Base-by-base conservation (phyloP, 768 basidiomycete genomes). In the Auricularia sp. region DNA sequence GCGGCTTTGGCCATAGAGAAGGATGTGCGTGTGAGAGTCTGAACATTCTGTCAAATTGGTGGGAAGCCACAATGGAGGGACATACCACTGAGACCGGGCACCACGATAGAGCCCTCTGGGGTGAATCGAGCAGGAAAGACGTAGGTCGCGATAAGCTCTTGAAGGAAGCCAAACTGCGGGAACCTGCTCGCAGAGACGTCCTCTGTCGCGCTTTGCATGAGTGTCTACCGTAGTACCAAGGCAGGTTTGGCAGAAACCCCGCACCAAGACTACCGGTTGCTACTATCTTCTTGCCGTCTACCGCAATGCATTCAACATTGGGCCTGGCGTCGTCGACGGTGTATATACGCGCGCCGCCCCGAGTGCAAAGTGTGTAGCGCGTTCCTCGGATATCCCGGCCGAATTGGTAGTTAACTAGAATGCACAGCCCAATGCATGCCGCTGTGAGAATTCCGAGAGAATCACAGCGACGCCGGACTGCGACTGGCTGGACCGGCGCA, bases 11-110 rank as follows among this genome's bases (percentile, higher is more conserved):
- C 92, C 93, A 67, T 92, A 89, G 36, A 83, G 78, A 39, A 92
- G 71, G n/a, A 92, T 75, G 71, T 94, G 92, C 0, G 86, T 90
- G 74, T 94, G 92, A 0, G 90, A 84, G 73, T 94, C 92, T 88
- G 66, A 7, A 42, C 8, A 14, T 7, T 42, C 8, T 8, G 39
- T 42, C 39, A 14, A 44, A 8, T 8, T 42, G 8, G 11, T 18
- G 7, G 54, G 54, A 54, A 54, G 29, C 29, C 18, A 54, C 10
- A 3, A 14, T 8, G n/a, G 7, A 42, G 13, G 39, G 13, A 42
- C 39, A 14, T 8, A n/a, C 54, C 18, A 18, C 29, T 29, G 6
- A 54, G 54, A 54, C 29, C 54, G n/a, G 29, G 54, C n/a, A 29
- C 29, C 29, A 29, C 11, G 4, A n/a, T 29, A 18, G 54, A n/a